Evolutionary conservation across 371 early-diverging fungal species (phyloP).

Genomic region (Entomophthora muscae): DNA sequence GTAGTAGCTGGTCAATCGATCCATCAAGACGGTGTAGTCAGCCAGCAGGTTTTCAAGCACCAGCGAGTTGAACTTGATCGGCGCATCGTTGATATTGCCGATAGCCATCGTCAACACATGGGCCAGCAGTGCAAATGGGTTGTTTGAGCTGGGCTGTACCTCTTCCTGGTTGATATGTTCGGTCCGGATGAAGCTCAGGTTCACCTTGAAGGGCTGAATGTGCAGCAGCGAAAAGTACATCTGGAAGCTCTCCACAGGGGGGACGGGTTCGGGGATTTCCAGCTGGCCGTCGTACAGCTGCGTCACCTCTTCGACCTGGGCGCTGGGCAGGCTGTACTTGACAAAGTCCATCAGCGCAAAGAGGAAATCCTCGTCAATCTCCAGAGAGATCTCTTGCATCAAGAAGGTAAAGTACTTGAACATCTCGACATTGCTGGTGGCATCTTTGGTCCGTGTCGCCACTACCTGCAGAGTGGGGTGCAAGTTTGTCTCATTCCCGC

Average conservation of each 20-base stretch:
- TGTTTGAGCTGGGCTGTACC: slow-evolving; percentile 17
- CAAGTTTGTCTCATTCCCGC: slow-evolving; percentile 30
- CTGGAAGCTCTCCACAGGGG: slow-evolving; percentile 41
- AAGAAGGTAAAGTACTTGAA: slow-evolving; percentile 78
- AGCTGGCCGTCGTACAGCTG: slow-evolving; percentile 26
- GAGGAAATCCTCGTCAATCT: slow-evolving; percentile 82
- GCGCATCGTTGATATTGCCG: slow-evolving; percentile 78
- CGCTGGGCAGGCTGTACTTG: slow-evolving; percentile 38
- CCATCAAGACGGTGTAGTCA: slow-evolving; percentile 51
- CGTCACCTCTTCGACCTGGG: slow-evolving; percentile 12
- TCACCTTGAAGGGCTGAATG: slow-evolving; percentile 85
- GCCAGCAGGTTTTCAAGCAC: slow-evolving; percentile 77
- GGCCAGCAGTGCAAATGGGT: slow-evolving; percentile 33
- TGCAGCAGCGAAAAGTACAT: slow-evolving; percentile 89
- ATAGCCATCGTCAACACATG: slow-evolving; percentile 92
- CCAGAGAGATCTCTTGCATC: slow-evolving; percentile 80
- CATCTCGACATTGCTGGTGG: slow-evolving; percentile 75
- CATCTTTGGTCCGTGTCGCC: slow-evolving; percentile 59
- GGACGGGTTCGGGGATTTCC: slow-evolving; percentile 52
- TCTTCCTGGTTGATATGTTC: slow-evolving; percentile 29
- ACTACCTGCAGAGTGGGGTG: slow-evolving; percentile 44
- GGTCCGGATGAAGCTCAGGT: slow-evolving; percentile 83
- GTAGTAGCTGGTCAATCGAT: slow-evolving; percentile 68
- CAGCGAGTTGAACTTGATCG: slow-evolving; percentile 77
- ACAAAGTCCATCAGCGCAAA: slow-evolving; percentile 68